Base-by-base conservation (phyloP, 257 asterid genomes). In the Primulina huaijiensis region DNA sequence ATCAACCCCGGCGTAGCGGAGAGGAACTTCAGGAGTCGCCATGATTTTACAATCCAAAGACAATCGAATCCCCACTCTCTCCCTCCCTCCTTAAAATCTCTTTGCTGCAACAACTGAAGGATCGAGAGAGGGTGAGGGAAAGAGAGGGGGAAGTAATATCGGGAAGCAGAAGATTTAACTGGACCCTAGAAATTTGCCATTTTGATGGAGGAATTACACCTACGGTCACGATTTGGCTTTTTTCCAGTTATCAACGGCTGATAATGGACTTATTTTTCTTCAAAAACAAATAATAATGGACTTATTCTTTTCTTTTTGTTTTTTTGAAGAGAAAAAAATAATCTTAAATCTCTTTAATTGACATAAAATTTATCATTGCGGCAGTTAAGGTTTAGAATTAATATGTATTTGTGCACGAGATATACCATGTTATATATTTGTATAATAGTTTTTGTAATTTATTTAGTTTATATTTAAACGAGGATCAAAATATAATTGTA, bases 11-110 rank as follows among this genome's bases (percentile, higher is more conserved):
- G 89, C 99, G 78, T 90, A 93, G 60, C 89, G 84, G 29, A 90
- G 86, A 37, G 97, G 97, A 80, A 86, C 96, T 80, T 90, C 97
- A 2, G 99, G 95, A 5, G 94, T 79, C 74, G 96, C 87, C 97
- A 90, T 89, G 38, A 8, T 21, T 8, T 27, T 16, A 63, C 61
- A 17, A 40, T 10, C 8, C 56, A 53, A 29, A 20, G 29, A 31
- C 71, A 60, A 14, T 5, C 38, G 43, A 65, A 34, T 20, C 38
- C 62, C 30, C 9, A 29, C 65, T 71, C 69, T 27, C 78, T 55
- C 79, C 68, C 75, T 57, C 74, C 52, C 57, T 38, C 75, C 65
- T 77, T 50, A n/a, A 34, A 43, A 12, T 17, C 65, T 61, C 27
- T 62, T 6, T n/a, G 57, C 56, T 30, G 34, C 12, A 29, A 50